phyloP scores from a whole-genome alignment of 371 early-diverging fungal genomes.

The Lichtheimia hyalospora region DNA sequence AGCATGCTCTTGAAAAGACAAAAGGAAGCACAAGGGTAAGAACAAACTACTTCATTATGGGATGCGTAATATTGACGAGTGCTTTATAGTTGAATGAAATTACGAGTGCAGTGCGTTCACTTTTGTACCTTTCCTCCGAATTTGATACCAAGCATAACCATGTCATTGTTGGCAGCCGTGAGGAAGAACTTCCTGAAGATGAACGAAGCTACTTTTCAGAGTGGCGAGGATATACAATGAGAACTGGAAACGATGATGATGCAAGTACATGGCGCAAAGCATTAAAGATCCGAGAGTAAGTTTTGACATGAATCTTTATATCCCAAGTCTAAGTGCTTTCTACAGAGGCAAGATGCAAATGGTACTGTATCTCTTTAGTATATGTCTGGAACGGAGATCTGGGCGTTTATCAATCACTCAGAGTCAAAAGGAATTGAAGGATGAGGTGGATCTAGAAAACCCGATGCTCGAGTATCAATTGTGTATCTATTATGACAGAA shows the following conservation, averaged over 20 bases:
- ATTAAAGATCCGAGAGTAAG: conserved; percentile 9
- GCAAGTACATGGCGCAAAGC: conserved; percentile 4
- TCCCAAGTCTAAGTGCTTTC: too few species aligned
- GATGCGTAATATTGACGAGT: too few species aligned
- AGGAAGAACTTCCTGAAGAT: not conserved
- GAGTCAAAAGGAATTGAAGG: not conserved
- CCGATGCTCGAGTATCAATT: conserved; percentile 4
- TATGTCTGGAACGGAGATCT: conserved; percentile 4
- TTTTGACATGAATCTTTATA: not conserved
- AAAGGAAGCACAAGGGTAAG: conserved; percentile 1
- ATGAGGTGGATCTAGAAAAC: conserved; percentile 4
- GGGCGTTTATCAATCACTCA: not conserved
- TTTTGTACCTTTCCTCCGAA: not conserved
- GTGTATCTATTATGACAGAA: not conserved
- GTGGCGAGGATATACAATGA: not conserved
- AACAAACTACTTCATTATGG: too few species aligned
- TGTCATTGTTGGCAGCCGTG: not conserved
- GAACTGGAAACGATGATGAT: not conserved
- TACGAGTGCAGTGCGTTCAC: not conserved
- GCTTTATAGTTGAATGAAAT: too few species aligned
- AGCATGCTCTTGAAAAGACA: not conserved
- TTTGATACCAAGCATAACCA: conserved; percentile 7
- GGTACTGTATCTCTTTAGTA: not conserved
- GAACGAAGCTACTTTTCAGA: not conserved
- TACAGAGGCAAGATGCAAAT: conserved; percentile 6